phyloP scores from a whole-genome alignment of 202 grass and related monocot species.

The Zoysia matrella region DNA sequence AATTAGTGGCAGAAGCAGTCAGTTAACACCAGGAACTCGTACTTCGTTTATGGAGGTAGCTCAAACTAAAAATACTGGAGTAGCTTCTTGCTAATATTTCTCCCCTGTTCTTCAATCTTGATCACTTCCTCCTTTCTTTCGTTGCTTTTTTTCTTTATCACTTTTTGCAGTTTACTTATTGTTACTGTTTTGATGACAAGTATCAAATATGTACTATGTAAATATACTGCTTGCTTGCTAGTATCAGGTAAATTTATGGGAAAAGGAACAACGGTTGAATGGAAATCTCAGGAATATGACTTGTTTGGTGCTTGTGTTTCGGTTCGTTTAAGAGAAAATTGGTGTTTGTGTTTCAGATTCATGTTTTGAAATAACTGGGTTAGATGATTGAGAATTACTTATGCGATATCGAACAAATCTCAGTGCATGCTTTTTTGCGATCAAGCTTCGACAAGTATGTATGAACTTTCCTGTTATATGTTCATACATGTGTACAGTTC shows the following conservation, averaged over 20 bases:
- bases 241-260: conserved; percentile 23
- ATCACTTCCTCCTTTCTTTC: not conserved
- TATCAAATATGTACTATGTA: conserved; percentile 52
- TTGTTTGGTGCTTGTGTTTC: not conserved
- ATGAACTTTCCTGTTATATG: not conserved
- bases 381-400: not conserved
- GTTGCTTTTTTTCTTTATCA: not conserved
- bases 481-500: too few species aligned
- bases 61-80: conserved; percentile 18
- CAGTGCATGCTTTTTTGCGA: not conserved
- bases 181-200: conserved; percentile 41
- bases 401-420: not conserved
- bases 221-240: conserved; percentile 53
- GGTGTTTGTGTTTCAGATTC: not conserved
- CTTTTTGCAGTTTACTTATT: conserved; percentile 10
- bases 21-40: conserved; percentile 22
- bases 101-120: conserved; percentile 41
- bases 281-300: conserved; percentile 1
- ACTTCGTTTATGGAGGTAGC: conserved; percentile 19
- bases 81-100: conserved; percentile 41
- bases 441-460: not conserved
- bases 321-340: not conserved
- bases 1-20: conserved; percentile 23
- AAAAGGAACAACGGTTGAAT: conserved; percentile 20
- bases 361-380: not conserved